A percentile compares a stretch with the other conserved stretches of the same genome.
Evolutionary conservation across 1,284 basidiomycete genomes (phyloP).

Genomic region (Trametes polyzona): DNA sequence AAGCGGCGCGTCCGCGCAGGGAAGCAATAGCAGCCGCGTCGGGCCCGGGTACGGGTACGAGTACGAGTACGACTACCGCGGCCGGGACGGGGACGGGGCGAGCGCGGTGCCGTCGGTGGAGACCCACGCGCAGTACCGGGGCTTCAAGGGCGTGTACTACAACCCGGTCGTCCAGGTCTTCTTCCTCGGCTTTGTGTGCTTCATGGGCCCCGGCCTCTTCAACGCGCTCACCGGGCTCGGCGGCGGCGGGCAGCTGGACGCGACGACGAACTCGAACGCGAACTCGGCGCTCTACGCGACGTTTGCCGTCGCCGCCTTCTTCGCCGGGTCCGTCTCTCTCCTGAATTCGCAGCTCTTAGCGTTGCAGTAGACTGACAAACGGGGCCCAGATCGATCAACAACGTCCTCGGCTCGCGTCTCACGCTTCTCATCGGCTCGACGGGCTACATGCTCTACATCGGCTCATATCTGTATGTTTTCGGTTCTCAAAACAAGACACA

Average conservation of each 20-base stretch:
- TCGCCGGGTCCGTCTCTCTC: slow-evolving; percentile 55
- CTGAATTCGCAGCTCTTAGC: neutral
- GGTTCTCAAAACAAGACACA: neutral
- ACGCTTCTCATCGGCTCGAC: slow-evolving; percentile 74
- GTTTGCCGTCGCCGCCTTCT: slow-evolving; percentile 67
- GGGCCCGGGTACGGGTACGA: neutral
- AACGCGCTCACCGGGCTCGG: slow-evolving; percentile 64
- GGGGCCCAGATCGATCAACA: slow-evolving; percentile 69
- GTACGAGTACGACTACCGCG: neutral
- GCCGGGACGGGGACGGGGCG: slow-evolving; percentile 18
- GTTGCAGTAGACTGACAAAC: slow-evolving; percentile 1
- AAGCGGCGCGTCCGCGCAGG: slow-evolving; percentile 16
- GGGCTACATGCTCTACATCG: slow-evolving; percentile 78
- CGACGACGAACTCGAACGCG: slow-evolving; percentile 63
- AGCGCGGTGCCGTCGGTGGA: slow-evolving; percentile 21
- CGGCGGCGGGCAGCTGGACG: slow-evolving; percentile 68
- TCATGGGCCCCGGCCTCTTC: slow-evolving; percentile 63
- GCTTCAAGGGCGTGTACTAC: slow-evolving; percentile 42
- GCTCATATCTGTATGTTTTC: slow-evolving; percentile 64
- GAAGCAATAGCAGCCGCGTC: slow-evolving; percentile 20
- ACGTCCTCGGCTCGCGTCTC: slow-evolving; percentile 72
- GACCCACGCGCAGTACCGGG: slow-evolving; percentile 34
- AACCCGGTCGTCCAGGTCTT: slow-evolving; percentile 48
- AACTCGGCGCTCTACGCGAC: slow-evolving; percentile 71
- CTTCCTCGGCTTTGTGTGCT: slow-evolving; percentile 70